A percentile compares a stretch with the other conserved stretches of the same genome.
phyloP scores from a whole-genome alignment of 192 early-diverging fungal species.

The Cetraspora pellucida region DNA sequence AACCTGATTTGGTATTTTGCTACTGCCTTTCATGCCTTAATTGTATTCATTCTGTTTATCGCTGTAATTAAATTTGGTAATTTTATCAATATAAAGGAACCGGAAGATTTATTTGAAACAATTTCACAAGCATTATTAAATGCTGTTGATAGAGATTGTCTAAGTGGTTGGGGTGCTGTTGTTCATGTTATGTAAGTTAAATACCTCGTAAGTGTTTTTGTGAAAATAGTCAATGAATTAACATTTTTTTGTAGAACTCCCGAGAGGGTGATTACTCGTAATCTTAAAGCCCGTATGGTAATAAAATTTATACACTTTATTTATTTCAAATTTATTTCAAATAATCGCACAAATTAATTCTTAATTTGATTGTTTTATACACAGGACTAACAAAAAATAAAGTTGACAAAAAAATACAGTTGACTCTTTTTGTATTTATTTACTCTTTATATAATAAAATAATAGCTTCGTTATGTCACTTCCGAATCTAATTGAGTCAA shows the following conservation, averaged over 20 bases:
- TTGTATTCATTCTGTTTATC: no score
- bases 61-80: background rate
- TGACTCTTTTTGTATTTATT: no score
- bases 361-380: no score
- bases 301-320: no score
- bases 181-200: slow-evolving; percentile 81
- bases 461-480: no score
- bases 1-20: slow-evolving; percentile 83
- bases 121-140: slow-evolving; percentile 93
- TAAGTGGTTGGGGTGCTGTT: slow-evolving; percentile 95
- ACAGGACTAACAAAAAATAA: background rate
- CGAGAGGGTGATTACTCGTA: slow-evolving; percentile 82
- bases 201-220: background rate
- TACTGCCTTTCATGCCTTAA: no score
- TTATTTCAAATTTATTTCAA: no score
- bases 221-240: slow-evolving; percentile 2
- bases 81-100: slow-evolving; percentile 47
- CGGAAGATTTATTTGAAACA: slow-evolving; percentile 97
- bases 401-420: no score
- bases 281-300: slow-evolving; percentile 76
- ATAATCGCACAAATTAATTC: no score
- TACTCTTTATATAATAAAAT: no score
- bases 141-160: slow-evolving; percentile 91
- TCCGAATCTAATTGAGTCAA: no score
- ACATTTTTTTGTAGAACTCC: slow-evolving; percentile 61